Evolutionary conservation across 2,329 filamentous ascomycete species (phyloP).

Genomic region (Scleromitrula shiraiana): DNA sequence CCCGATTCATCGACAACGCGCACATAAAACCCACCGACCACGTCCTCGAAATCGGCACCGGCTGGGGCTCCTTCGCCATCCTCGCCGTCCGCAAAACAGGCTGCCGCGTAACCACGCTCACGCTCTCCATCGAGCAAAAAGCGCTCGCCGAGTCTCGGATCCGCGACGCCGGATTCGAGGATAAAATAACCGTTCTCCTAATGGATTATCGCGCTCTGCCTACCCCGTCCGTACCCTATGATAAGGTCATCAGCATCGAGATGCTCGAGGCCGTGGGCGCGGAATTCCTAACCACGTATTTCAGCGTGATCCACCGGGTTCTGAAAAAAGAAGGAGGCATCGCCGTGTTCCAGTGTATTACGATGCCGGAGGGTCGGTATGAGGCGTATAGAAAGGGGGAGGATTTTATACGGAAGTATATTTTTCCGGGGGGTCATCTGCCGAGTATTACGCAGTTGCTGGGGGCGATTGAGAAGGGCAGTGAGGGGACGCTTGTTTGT

Average conservation of each 20-base stretch:
- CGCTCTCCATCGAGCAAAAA: conserved; percentile 63
- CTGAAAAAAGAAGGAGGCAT: conserved; percentile 60
- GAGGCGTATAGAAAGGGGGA: conserved; percentile 57
- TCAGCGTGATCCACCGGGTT: conserved; percentile 53
- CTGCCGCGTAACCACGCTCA: conserved; percentile 61
- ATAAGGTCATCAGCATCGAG: conserved; percentile 68
- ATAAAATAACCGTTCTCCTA: conserved; percentile 55
- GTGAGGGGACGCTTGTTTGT: conserved; percentile 53
- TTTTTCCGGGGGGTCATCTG: conserved; percentile 71
- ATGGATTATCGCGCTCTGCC: conserved; percentile 61
- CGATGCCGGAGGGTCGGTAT: conserved; percentile 63
- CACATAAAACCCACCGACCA: conserved; percentile 57
- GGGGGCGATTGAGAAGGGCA: conserved; percentile 51
- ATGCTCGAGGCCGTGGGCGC: conserved; percentile 70
- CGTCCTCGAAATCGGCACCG: conserved; percentile 67
- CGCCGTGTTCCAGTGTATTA: conserved; percentile 69
- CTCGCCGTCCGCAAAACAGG: conserved; percentile 57
- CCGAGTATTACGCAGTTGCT: conserved; percentile 46
- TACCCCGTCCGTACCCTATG: conserved; percentile 46
- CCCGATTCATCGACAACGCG: conserved; percentile 57
- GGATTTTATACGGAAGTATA: conserved; percentile 71
- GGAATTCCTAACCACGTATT: conserved; percentile 61
- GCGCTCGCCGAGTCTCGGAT: conserved; percentile 58
- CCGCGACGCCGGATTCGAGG: conserved; percentile 47
- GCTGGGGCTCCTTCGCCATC: conserved; percentile 69